Percentiles rank a stretch among this genome's conserved stretches.
Conservation (phyloP, 208 protist genomes). For the Naegleria gruberi region DNA sequence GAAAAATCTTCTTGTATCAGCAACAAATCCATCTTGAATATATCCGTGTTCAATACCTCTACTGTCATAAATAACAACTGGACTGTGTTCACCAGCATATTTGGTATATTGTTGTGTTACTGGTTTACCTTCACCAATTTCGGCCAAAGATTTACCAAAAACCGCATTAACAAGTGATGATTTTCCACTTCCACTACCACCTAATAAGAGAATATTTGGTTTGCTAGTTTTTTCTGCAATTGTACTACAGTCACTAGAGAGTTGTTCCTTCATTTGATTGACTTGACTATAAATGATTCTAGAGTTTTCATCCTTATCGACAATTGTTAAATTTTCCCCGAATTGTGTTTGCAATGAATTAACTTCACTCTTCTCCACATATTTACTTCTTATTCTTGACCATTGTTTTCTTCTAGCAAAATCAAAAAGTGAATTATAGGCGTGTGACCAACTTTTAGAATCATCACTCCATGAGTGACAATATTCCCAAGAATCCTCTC, state of each 20-base stretch:
- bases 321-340: not conserved
- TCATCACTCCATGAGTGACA: not conserved
- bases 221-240: not conserved
- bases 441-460: not conserved
- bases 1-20: slow-evolving; percentile 9
- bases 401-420: not conserved
- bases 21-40: slow-evolving; percentile 1
- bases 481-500: slow-evolving; percentile 10
- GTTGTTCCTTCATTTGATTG: not conserved
- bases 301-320: not conserved
- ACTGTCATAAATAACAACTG: slow-evolving; percentile 13
- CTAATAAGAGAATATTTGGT: slow-evolving; percentile 18
- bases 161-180: not conserved
- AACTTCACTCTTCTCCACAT: not conserved
- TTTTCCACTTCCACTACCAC: slow-evolving; percentile 18
- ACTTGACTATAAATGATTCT: not conserved
- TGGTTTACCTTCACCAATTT: slow-evolving; percentile 26
- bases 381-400: not conserved
- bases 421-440: not conserved
- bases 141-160: slow-evolving; percentile 4
- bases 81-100: not conserved
- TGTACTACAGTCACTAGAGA: not conserved
- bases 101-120: slow-evolving; percentile 20
- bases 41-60: slow-evolving; percentile 23
- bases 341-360: not conserved